phyloP scores from a whole-genome alignment of 2,329 filamentous ascomycete species.

The Trichoderma brevicompactum region DNA sequence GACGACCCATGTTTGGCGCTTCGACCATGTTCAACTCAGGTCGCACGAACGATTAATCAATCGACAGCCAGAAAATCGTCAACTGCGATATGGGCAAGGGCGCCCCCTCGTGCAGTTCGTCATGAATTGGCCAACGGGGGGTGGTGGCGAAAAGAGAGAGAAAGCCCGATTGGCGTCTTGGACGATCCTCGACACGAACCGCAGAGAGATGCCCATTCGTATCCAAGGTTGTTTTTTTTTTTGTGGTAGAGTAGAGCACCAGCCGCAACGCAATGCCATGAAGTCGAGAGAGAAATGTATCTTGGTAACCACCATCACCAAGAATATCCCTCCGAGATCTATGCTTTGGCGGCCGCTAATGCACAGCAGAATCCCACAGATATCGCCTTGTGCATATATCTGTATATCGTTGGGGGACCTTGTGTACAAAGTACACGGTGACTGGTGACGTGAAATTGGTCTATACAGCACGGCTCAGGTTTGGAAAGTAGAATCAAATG shows the following conservation, averaged over 20 bases:
- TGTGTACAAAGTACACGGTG: conserved; percentile 3
- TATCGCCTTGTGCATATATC: conserved; percentile 23
- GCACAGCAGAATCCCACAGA: conserved; percentile 34
- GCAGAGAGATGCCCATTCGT: background rate
- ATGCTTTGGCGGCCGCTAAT: conserved; percentile 43
- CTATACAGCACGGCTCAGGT: background rate
- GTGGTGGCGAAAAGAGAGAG: conserved; percentile 38
- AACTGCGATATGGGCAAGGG: conserved; percentile 14
- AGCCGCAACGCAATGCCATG: background rate
- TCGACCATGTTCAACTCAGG: conserved; percentile 29
- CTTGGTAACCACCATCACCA: conserved; percentile 38
- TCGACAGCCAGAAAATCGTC: conserved; percentile 24
- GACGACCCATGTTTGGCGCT: conserved; percentile 24
- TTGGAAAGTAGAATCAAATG: background rate
- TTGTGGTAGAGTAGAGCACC: background rate
- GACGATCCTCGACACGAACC: conserved; percentile 3
- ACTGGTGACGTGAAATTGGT: background rate
- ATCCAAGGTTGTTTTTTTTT: background rate
- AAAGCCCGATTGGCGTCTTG: conserved; percentile 31
- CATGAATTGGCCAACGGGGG: conserved; percentile 13
- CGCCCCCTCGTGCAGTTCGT: conserved; percentile 3
- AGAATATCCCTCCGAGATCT: conserved; percentile 41
- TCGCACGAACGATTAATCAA: conserved; percentile 30
- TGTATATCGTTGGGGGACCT: conserved; percentile 15
- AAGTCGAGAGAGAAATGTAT: conserved; percentile 25